A percentile compares a stretch with the other conserved stretches of the same genome.
These are phyloP conservation scores for Schwanniomyces occidentalis DNA, from an alignment of 805 yeast species.

Conservation along the genomic window DNA sequence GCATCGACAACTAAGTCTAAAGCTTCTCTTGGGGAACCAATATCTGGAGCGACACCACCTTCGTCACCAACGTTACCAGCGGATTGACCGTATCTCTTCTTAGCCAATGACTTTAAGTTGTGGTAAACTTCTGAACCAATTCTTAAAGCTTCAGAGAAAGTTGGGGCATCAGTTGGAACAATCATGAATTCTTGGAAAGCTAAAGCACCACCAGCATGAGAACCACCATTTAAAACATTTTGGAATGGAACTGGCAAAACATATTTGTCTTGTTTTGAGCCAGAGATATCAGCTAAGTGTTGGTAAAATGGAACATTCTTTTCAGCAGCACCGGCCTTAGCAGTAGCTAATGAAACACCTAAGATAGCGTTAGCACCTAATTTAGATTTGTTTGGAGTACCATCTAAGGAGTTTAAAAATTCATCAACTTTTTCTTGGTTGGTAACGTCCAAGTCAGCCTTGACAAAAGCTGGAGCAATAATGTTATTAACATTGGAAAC, in stretches of 20 bases:
- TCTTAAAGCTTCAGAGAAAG: slow-evolving; percentile 95
- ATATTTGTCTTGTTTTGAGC: slow-evolving; percentile 72
- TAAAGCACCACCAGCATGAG: slow-evolving; percentile 99
- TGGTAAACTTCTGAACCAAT: slow-evolving; percentile 98
- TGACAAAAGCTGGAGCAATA: slow-evolving; percentile 91
- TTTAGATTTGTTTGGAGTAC: slow-evolving; percentile 96
- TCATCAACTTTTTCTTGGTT: slow-evolving; percentile 87
- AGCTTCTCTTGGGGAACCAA: slow-evolving; percentile 94
- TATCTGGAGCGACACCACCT: slow-evolving; percentile 99
- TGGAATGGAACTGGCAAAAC: slow-evolving; percentile 99
- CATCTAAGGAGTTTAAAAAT: slow-evolving; percentile 84
- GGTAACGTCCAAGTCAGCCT: slow-evolving; percentile 77
- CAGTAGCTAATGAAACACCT: slow-evolving; percentile 96
- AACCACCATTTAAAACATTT: slow-evolving; percentile 99
- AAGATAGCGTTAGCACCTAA: slow-evolving; percentile 98
- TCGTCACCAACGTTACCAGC: slow-evolving; percentile 99
- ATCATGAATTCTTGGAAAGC: slow-evolving; percentile 99
- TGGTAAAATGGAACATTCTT: slow-evolving; percentile 90
- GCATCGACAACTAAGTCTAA: slow-evolving; percentile 89
- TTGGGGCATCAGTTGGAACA: slow-evolving; percentile 88
- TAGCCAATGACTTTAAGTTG: slow-evolving; percentile 87
- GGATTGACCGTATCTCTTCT: slow-evolving; percentile 93
- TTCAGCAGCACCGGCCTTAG: slow-evolving; percentile 98
- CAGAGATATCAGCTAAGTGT: slow-evolving; percentile 82
- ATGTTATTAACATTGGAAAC: slow-evolving; percentile 92